Evolutionary conservation across 2,329 filamentous ascomycete species (phyloP), one percentile per base, ranked within the genome.

Genomic region (Ophiostoma australiae): DNA sequence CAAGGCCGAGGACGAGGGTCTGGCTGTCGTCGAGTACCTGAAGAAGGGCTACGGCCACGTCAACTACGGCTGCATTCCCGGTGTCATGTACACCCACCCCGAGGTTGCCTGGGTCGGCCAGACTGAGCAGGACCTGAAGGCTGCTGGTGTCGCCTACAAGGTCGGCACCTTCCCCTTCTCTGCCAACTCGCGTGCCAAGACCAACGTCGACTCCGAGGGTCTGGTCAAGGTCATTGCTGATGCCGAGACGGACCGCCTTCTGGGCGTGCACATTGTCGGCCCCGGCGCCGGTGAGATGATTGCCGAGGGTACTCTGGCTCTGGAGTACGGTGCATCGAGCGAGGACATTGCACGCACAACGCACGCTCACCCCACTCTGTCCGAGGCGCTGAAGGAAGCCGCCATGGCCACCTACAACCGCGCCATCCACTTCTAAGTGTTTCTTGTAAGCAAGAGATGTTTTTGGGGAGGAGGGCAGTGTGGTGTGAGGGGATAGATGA

Each of bases 341-440:
- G 95, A 99, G 84, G 95, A 97, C 81, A 92, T 97, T 79, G 93
- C 91, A 73, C 89, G 95, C 79, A 98, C 95, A 75, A 95, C 92
- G 82, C 95, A 99, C 83, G 95, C 95, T 71, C 95, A 99, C 84
- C 95, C 95, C 71, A 97, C 94, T 69, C 86, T 99, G 73, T 90
- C 94, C 33, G 95, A 99, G 85, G 95, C 95, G 65, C 98, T 99
- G 88, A 99, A 99, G 87, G 95, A 99, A 88, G 95, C 95, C 78
- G 95, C 95, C 76, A 98, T 99, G 95, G 92, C 93, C 74, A 97
- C 94, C 69, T 93, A 97, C 84, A 88, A 90, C 78, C 95, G 97
- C 86, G 90, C 95, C 75, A 97, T 99, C 80, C 95, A 99, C 85
- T 97, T 91, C 83, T 99, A 91, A 82, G 70, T 1, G 33, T 41